Base-by-base conservation (phyloP, 192 early-diverging fungal genomes). In the Backusella parvicylindrica region DNA sequence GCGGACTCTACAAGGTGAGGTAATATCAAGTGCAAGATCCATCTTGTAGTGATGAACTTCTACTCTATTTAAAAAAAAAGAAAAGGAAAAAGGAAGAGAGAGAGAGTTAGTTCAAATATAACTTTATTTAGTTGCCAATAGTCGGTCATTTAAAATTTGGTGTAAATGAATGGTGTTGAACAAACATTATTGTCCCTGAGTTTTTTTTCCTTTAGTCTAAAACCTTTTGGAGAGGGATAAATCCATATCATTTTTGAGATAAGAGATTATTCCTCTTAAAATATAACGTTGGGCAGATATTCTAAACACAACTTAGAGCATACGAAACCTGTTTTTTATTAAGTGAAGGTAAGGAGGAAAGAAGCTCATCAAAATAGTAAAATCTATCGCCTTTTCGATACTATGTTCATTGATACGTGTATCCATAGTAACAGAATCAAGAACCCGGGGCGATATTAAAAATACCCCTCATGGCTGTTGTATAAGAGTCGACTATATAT, bases 1-100 rank as follows among this genome's bases (percentile, higher is more conserved):
- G 33, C 89, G 86, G 43, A 93, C 88, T 40, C 86, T 83, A 32
- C 84, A 82, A 28, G 86, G 83, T 30, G 85, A 68, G 18, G 82
- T 86, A 31, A 89, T 82, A 79, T 87, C 82, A 64, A 87, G 75
- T 18, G 85, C 79, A 32, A 80, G 67, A 60, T 80, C 79, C 79
- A 80, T 80, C 53, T 60, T 60, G 53, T 60, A 60, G 28, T 4
- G 53, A 60, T 60, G 53, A 60, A 28, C 53, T 60, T 60, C 12
- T n/a, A 28, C 53, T 60, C 26, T 60, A 12, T 13, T 28, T 7
- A 9, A 60, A 60, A 60, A 60, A 21, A 53, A 23, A 21, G 21
- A 53, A 53, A 21, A 53, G n/a, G 2, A 23, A 53, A 13, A 21
- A 56, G 1, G 23, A 4, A 38, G 11, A 4, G n/a, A n/a, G n/a